Evolutionary conservation across 1,139 yeast genomes (phyloP), one percentile per base, ranked within the genome.

Genomic region (Suhomyces terraborum): DNA sequence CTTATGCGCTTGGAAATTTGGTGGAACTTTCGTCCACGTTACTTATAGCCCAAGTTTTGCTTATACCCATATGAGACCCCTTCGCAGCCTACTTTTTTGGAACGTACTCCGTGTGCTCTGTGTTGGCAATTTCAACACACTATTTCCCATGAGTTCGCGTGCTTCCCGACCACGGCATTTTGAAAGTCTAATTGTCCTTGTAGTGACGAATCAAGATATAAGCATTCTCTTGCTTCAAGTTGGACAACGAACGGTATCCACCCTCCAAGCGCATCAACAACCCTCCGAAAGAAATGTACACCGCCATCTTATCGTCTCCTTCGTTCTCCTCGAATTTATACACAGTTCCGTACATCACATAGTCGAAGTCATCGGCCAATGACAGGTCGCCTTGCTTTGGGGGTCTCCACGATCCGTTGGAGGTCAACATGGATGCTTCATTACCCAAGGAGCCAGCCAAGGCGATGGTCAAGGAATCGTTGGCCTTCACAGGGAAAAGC

Each of bases 261-360:
- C 99, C 99, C 68, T 93, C 98, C 53, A 94, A 75, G 58, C 97
- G 85, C 82, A 93, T 78, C 58, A 93, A 75, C 54, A 93, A 77
- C 5, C 99, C 99, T 40, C 99, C 99, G 64, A 91, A 93, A 6
- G 98, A 89, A 48, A 89, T 86, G 62, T 88, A 93, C 20, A 93
- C 96, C 19, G 95, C 83, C 69, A 88, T 85, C 55, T 73, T 71
- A 56, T 80, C 85, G 58, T 81, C 84, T 48, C 80, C 84, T 32
- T 78, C 70, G 50, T 84, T 82, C 67, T 93, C 98, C 62, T 93
- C 97, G 60, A 94, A 93, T 64, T 93, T 89, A 74, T 94, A 94
- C 36, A 94, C 95, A 12, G 97, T 91, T 45, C 99, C 99, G 64
- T 91, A 84, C 98, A 93, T 93, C 54, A 93, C 98, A 57, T 94